phyloP scores from a whole-genome alignment of 129 eudicot genomes.

The Flaveria sonorensis region DNA sequence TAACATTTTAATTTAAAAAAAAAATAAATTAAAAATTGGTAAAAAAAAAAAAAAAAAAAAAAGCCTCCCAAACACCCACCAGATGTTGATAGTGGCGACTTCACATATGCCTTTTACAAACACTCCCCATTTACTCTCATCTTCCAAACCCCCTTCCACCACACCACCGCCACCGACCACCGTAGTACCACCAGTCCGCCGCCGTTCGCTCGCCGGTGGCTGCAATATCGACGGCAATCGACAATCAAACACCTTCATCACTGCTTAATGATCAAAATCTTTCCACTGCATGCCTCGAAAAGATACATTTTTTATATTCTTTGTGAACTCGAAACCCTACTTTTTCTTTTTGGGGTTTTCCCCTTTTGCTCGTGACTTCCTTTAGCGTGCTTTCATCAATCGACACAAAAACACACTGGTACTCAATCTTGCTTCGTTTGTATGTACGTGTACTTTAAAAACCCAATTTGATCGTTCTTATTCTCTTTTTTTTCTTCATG shows the following conservation, averaged over 20 bases:
- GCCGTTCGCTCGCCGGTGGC: conserved; percentile 18
- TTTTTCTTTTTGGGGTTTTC: conserved; percentile 1
- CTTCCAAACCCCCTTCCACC: not conserved
- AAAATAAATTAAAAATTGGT: too few relatives aligned
- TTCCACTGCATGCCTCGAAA: conserved; percentile 14
- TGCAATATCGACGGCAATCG: not conserved
- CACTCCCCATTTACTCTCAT: not conserved
- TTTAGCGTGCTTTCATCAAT: not conserved
- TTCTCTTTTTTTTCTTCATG: not conserved
- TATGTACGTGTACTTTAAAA: not conserved
- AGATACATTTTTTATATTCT: not conserved
- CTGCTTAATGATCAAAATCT: not conserved
- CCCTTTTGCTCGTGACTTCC: conserved; percentile 3
- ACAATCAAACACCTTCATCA: conserved; percentile 4
- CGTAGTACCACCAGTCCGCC: not conserved
- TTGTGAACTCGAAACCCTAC: conserved; percentile 27
- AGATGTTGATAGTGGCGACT: too few relatives aligned
- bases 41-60: too few relatives aligned
- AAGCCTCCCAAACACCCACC: too few relatives aligned
- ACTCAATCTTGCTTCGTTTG: not conserved
- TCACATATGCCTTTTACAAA: too few relatives aligned
- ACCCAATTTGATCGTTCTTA: not conserved
- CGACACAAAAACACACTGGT: not conserved
- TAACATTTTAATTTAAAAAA: too few relatives aligned
- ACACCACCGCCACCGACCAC: conserved; percentile 1